These are phyloP conservation scores for Zymoseptoria tritici DNA, from an alignment of 2,329 filamentous ascomycete species.

Conservation along the genomic window DNA sequence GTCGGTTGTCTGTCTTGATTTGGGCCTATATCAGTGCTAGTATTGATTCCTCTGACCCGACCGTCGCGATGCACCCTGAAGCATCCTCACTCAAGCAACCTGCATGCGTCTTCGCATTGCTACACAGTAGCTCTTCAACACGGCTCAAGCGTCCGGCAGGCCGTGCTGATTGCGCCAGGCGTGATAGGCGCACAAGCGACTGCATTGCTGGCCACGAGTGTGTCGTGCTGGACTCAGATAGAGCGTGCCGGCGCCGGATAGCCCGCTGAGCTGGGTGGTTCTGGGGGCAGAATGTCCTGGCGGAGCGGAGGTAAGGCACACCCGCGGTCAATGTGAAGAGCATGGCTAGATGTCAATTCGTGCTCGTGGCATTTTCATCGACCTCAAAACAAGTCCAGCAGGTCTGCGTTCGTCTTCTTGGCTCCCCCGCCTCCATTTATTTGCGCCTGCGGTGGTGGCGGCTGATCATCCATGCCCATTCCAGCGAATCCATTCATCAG, in stretches of 20 bases:
- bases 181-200: too few relatives aligned
- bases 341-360: not conserved
- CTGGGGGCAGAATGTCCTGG: not conserved
- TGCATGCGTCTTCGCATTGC: too few relatives aligned
- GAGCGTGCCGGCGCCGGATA: too few relatives aligned
- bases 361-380: not conserved
- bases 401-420: constrained; percentile 46
- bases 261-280: too few relatives aligned
- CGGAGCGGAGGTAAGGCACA: not conserved
- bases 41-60: not conserved
- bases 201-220: too few relatives aligned
- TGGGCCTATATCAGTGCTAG: not conserved
- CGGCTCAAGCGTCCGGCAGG: too few relatives aligned
- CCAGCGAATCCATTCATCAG: constrained; percentile 78
- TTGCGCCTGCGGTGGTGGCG: constrained; percentile 58
- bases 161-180: too few relatives aligned
- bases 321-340: not conserved
- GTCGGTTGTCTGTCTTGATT: not conserved
- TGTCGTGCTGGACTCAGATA: too few relatives aligned
- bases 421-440: constrained; percentile 43
- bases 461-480: constrained; percentile 64
- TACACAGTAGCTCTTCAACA: too few relatives aligned
- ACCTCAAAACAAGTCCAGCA: constrained; percentile 48
- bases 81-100: too few relatives aligned
- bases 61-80: too few relatives aligned